Conservation (phyloP, 768 basidiomycete species). For the Filobasidium floriforme region DNA sequence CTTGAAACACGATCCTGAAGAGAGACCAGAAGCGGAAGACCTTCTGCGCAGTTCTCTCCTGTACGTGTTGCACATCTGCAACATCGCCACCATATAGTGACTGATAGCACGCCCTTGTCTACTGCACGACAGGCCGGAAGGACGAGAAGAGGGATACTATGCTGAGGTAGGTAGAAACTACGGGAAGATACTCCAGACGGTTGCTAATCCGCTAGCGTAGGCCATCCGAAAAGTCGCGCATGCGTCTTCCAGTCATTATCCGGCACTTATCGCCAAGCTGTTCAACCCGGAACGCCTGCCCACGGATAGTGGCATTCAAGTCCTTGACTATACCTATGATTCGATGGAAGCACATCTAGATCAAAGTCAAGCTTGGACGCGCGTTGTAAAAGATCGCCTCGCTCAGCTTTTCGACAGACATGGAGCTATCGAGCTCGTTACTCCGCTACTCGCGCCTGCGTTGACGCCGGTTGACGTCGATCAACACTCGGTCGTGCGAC, state of each 20-base stretch:
- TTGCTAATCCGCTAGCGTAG: background rate
- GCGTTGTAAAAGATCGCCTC: constrained; percentile 68
- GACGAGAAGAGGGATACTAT: constrained; percentile 22
- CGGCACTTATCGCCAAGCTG: constrained; percentile 65
- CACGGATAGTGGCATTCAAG: constrained; percentile 28
- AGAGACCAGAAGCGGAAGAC: constrained; percentile 73
- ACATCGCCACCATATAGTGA: background rate
- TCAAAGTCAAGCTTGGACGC: constrained; percentile 64
- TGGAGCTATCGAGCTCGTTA: constrained; percentile 80
- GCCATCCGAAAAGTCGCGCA: constrained; percentile 48
- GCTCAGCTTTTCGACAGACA: constrained; percentile 74
- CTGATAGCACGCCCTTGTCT: background rate
- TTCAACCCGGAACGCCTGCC: constrained; percentile 49
- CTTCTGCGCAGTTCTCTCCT: constrained; percentile 70
- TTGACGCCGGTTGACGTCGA: constrained; percentile 54
- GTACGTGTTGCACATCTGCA: constrained; percentile 35
- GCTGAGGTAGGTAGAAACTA: constrained; percentile 11
- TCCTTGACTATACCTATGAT: constrained; percentile 69
- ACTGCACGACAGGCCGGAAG: constrained; percentile 44
- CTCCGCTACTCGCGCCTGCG: constrained; percentile 67
- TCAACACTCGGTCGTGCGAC: constrained; percentile 59
- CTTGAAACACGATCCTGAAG: constrained; percentile 69
- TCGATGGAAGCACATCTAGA: constrained; percentile 51
- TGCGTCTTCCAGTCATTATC: constrained; percentile 71
- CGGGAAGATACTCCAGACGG: background rate